Evolutionary conservation across 257 asterid genomes (phyloP), one percentile per base, ranked within the genome.

Genomic region (Lavandula angustifolia): DNA sequence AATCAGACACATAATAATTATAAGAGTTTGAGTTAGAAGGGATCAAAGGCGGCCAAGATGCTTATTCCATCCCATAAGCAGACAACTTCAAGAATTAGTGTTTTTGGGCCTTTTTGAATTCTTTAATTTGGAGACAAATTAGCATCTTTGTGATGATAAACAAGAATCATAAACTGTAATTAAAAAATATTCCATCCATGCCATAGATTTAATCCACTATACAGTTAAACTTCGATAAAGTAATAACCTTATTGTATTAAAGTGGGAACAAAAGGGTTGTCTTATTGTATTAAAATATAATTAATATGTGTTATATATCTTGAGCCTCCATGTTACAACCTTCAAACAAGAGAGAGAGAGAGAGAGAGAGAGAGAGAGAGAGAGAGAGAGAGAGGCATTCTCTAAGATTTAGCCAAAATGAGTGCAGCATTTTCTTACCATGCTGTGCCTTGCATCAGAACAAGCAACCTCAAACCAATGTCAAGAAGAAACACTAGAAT

Each of bases 41-140:
- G 35, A 85, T 85, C 86, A 27, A 71, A 72, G 60, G 34, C 29
- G 62, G 78, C 72, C 34, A 72, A 75, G 80, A 82, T 85, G 66
- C 88, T 77, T 5, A 60, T 37, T 70, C 54, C 29, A 14, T 46
- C 56, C 12, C 69, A 73, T 60, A 73, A 60, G 8, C 17, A 67
- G 66, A 75, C 81, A 56, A 68, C 1, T 6, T 62, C 7, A 13
- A 55, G 51, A 31, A 13, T 43, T 29, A 16, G 11, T 17, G n/a
- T 2, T 38, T 17, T 38, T 13, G 7, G 3, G 4, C 27, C 13
- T 13, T 27, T 7, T 17, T 62, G 54, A 68, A 46, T 57, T 69
- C 44, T 69, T 50, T 4, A 63, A 31, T 46, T 46, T 43, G n/a
- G 38, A n/a, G 76, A 77, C 85, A 82, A 80, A 80, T 16, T 47